Evolutionary conservation across 208 protist species (phyloP), one percentile per base, ranked within the genome.

Genomic region (Leptomonas pyrrhocoris): DNA sequence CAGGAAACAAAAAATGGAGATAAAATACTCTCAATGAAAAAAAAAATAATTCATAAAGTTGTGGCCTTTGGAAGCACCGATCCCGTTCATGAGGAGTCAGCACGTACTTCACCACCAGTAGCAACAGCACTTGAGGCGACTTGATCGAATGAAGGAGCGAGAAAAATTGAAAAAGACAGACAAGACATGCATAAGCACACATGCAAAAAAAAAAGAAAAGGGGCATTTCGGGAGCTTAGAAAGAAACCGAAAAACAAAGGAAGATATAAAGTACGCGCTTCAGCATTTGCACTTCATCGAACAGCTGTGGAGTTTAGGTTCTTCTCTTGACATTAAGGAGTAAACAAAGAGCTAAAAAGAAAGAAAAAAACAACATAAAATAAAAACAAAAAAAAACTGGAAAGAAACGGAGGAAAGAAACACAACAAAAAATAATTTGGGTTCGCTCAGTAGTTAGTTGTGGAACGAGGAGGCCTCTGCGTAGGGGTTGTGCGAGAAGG

Each of bases 401-500:
- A 25, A 34, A 6, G 25, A 6, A 58, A n/a, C 25, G 53, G 25
- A 42, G 31, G 7, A 58, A 28, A 46, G 11, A 19, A 58, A 58
- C 19, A 9, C 3, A 42, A 58, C 5, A 58, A 58, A 58, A 34
- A 40, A 40, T 11, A n/a, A 54, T 31, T 1, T 59, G 27, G 31
- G 38, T 6, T 21, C 21, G 21, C 12, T 28, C 3, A n/a, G 28
- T 23, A 19, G 31, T 68, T 49, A 59, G 49, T 50, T 73, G 70
- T 89, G 77, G 9, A 84, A 68, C 8, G 85, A 89, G 27, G 74
- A 79, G 4, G 85, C 75, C 38, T 84, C 88, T n/a, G 77, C 83
- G 75, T 94, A 94, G 2, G 88, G 88, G 62, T 94, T 94, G 63
- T 94, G 84, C 16, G 62, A 73, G 59, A 85, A 88, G 21, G 79